These are phyloP conservation scores for Exophiala sp. DNA, from an alignment of 2,329 filamentous ascomycete genomes.

Conservation along the genomic window DNA sequence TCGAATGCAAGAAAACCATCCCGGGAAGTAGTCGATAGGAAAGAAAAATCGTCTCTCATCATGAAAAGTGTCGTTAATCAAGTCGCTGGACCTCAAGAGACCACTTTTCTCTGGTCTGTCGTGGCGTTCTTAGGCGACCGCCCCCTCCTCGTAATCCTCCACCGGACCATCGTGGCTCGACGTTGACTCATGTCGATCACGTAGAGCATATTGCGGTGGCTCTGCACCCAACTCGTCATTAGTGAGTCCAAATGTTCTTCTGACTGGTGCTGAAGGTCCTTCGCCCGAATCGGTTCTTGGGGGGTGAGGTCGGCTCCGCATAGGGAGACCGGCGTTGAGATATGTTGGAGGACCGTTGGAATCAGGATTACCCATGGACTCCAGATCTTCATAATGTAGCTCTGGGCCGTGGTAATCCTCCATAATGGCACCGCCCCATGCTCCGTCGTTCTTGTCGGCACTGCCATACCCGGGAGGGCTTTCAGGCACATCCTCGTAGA, in stretches of 20 bases:
- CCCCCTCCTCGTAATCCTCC: constrained; percentile 23
- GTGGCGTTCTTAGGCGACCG: background rate
- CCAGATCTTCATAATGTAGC: constrained; percentile 47
- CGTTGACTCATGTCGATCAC: constrained; percentile 4
- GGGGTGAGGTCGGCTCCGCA: constrained; percentile 6
- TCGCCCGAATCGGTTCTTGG: constrained; percentile 8
- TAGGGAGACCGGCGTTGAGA: constrained; percentile 13
- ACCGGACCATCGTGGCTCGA: background rate
- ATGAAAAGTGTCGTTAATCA: too few relatives aligned
- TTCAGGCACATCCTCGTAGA: constrained; percentile 89
- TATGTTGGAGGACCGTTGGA: constrained; percentile 27
- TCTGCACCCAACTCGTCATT: constrained; percentile 28
- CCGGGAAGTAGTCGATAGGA: too few relatives aligned
- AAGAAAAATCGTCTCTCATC: too few relatives aligned
- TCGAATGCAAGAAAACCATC: too few relatives aligned
- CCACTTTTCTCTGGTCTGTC: too few relatives aligned
- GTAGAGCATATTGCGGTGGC: constrained; percentile 17
- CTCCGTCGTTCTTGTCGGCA: constrained; percentile 36
- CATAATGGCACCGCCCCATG: constrained; percentile 38
- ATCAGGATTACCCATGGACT: constrained; percentile 40
- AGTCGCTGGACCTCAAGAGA: too few relatives aligned
- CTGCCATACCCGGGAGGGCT: constrained; percentile 70
- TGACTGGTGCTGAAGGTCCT: constrained; percentile 10
- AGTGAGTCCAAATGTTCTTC: constrained; percentile 17
- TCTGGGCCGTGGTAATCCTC: constrained; percentile 47